Percentiles rank a stretch among this genome's conserved stretches.
These are phyloP conservation scores for Prasinococcaceae sp. DNA, from an alignment of 139 green algal species.

Conservation along the genomic window DNA sequence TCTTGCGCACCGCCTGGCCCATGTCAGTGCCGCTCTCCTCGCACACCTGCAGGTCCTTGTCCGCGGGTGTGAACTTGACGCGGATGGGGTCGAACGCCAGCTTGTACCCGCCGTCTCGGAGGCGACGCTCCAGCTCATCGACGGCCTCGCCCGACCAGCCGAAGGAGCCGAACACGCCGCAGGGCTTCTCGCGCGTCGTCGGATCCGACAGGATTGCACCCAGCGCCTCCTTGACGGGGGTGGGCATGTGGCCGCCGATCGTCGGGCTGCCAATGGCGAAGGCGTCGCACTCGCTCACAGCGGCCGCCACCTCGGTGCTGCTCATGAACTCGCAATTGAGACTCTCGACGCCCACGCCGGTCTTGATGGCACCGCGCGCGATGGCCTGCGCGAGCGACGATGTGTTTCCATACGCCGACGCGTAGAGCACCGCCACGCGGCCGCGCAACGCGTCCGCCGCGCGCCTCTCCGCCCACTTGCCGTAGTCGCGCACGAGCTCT, in stretches of 20 bases:
- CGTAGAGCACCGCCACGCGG: constrained; percentile 70
- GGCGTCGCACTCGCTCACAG: constrained; percentile 41
- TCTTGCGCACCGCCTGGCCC: constrained; percentile 47
- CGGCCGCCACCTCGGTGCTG: constrained; percentile 37
- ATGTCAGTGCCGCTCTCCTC: constrained; percentile 80
- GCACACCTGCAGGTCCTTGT: constrained; percentile 54
- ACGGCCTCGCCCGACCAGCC: constrained; percentile 84
- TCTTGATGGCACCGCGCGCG: constrained; percentile 59
- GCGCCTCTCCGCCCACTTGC: constrained; percentile 33
- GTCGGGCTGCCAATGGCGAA: constrained; percentile 89
- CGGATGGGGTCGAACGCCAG: constrained; percentile 77
- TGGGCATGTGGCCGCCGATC: constrained; percentile 90
- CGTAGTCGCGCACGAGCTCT: constrained; percentile 60
- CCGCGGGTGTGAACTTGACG: constrained; percentile 77
- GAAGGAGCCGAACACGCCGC: constrained; percentile 91
- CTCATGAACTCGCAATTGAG: constrained; percentile 72
- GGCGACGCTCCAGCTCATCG: constrained; percentile 33
- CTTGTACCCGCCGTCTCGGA: constrained; percentile 71
- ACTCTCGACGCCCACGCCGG: constrained; percentile 72
- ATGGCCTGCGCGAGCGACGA: constrained; percentile 77
- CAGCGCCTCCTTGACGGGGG: constrained; percentile 62
- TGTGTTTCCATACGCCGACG: constrained; percentile 90
- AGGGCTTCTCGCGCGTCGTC: constrained; percentile 46
- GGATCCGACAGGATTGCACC: constrained; percentile 60
- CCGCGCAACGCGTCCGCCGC: neutral